Evolutionary conservation across 306 rosid genomes (phyloP).

Genomic region (Cicer bijugum): DNA sequence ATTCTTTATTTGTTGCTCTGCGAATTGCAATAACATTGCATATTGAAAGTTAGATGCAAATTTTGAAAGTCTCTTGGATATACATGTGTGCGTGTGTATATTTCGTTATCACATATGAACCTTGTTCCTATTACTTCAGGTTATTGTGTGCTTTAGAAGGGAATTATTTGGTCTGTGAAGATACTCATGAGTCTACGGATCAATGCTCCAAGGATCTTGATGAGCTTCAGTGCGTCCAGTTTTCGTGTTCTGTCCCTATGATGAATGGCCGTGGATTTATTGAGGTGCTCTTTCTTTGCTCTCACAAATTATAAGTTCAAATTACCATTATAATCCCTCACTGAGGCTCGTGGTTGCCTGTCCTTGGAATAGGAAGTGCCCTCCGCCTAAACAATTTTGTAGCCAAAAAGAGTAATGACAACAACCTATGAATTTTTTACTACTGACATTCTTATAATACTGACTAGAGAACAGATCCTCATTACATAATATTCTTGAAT

Average conservation of each 20-base stretch:
- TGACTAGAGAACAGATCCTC: slow-evolving; percentile 10
- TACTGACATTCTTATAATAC: slow-evolving; percentile 26
- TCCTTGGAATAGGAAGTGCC: not conserved
- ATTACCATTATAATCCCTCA: not conserved
- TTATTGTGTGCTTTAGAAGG: slow-evolving; percentile 89
- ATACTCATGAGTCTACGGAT: slow-evolving; percentile 55
- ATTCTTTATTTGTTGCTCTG: slow-evolving; percentile 26
- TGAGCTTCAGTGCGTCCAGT: slow-evolving; percentile 64
- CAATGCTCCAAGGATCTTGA: slow-evolving; percentile 52
- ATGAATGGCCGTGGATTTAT: slow-evolving; percentile 83
- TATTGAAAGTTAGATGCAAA: slow-evolving; percentile 24
- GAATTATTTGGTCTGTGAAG: slow-evolving; percentile 64
- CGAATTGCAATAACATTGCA: slow-evolving; percentile 26
- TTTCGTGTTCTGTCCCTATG: slow-evolving; percentile 76
- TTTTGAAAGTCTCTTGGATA: slow-evolving; percentile 28
- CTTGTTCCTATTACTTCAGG: slow-evolving; percentile 51
- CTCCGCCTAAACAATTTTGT: not conserved
- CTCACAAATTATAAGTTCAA: not conserved
- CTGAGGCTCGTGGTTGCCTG: not conserved
- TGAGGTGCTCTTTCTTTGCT: slow-evolving; percentile 63
- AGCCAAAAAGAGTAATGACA: not conserved
- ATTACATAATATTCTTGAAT: not conserved
- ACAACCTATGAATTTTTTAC: slow-evolving; percentile 11
- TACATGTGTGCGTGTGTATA: not conserved
- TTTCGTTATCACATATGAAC: not conserved